A percentile compares a stretch with the other conserved stretches of the same genome.
Evolutionary conservation across 2,329 filamentous ascomycete genomes (phyloP).

Genomic region (Stemphylium beticola): DNA sequence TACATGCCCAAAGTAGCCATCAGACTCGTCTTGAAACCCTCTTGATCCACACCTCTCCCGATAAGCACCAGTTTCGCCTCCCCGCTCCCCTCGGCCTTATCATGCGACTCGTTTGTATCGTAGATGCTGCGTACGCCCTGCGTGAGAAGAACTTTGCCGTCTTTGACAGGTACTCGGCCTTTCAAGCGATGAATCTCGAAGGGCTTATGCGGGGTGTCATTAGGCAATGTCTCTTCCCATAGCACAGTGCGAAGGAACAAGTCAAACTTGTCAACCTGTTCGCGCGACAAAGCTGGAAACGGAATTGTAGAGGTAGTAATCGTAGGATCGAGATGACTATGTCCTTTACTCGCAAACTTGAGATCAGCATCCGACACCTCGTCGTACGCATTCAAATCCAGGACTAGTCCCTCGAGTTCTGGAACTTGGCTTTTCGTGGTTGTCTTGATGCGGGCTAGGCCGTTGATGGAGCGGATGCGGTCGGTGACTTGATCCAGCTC

Average conservation of each 20-base stretch:
- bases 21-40: slow-evolving; percentile 20
- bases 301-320: slow-evolving; percentile 83
- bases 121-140: slow-evolving; percentile 95
- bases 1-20: slow-evolving; percentile 4
- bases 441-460: slow-evolving; percentile 80
- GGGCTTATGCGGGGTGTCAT: slow-evolving; percentile 20
- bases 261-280: slow-evolving; percentile 71
- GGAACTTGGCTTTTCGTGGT: slow-evolving; percentile 83
- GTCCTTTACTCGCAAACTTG: slow-evolving; percentile 75
- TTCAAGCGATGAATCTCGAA: slow-evolving; percentile 92
- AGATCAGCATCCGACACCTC: slow-evolving; percentile 69
- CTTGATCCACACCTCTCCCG: slow-evolving; percentile 37
- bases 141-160: slow-evolving; percentile 75
- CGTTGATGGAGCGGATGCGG: slow-evolving; percentile 85
- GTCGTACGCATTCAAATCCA: slow-evolving; percentile 94
- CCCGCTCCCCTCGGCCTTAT: neutral
- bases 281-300: slow-evolving; percentile 64
- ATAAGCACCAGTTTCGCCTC: slow-evolving; percentile 44
- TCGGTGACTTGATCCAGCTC: slow-evolving; percentile 73
- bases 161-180: slow-evolving; percentile 71
- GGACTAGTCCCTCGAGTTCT: slow-evolving; percentile 79
- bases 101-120: slow-evolving; percentile 73
- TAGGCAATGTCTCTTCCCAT: slow-evolving; percentile 75
- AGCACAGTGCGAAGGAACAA: slow-evolving; percentile 81
- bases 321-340: slow-evolving; percentile 88